Base-by-base conservation (phyloP, 495 filamentous ascomycete genomes). In the Friedmanniomyces simplex region DNA sequence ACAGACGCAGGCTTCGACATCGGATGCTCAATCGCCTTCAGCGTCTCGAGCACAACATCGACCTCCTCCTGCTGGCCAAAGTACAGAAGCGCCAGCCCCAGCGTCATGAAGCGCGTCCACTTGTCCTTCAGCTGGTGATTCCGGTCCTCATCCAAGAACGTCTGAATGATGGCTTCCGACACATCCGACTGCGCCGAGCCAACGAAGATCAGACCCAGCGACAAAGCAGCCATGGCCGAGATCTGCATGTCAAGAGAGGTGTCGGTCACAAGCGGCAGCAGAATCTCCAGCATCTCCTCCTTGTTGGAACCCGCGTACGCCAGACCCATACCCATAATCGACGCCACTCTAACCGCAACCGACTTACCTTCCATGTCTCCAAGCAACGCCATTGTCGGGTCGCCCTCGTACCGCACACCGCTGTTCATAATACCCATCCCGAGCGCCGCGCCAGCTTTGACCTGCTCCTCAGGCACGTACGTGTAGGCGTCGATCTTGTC, bases 51-150 rank as follows among this genome's bases (percentile, higher is more conserved):
- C 52, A 95, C 85, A 26, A 96, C 90, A 67, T 99, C 93, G 16
- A 96, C 93, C 69, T 97, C 90, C 68, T 99, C 93, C 69, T 99
- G 94, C 47, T 88, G 83, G 37, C 94, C 94, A 60, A 97, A 96
- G 77, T 86, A 99, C 26, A 99, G 76, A 18, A 99, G 81, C 1
- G 94, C 93, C 54, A 99, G 77, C 57, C 94, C 93, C 60, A 99
- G 82, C 14, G 88, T 88, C 78, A 97, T 86, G 73, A 99, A 99
- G 1, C 91, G 82, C 22, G 89, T 89, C 93, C 93, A 99, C 72
- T 97, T 99, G 69, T 96, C 87, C 63, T 93, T 95, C 36, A 97
- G 79, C 65, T 93, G 88, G 63, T 82, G 80, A 66, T 83, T 82
- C 21, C 91, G 82, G 25, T 95, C 90, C 55, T 94, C 89, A 57